phyloP scores from a whole-genome alignment of 352 stramenopile species.

The Peronosclerospora sorghi region DNA sequence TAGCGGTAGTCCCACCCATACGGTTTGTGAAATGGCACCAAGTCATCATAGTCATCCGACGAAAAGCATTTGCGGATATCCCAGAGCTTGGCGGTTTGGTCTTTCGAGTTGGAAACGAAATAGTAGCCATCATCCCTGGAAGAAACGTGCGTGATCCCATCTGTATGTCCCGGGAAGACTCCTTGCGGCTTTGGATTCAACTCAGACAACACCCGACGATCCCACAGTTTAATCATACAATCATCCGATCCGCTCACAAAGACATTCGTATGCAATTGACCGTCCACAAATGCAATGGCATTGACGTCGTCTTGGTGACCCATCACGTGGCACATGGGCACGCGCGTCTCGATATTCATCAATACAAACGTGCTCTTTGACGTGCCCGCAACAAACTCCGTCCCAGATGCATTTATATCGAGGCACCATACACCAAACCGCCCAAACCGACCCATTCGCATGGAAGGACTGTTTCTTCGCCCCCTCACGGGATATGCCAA shows the following conservation, averaged over 20 bases:
- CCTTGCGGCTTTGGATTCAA: constrained; percentile 62
- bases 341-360: constrained; percentile 71
- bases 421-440: constrained; percentile 74
- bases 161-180: constrained; percentile 71
- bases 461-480: constrained; percentile 4
- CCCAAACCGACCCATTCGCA: constrained; percentile 20
- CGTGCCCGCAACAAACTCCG: constrained; percentile 74
- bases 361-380: constrained; percentile 64
- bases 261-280: constrained; percentile 69
- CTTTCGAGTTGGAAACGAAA: constrained; percentile 83
- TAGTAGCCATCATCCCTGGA: constrained; percentile 81
- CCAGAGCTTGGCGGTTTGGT: constrained; percentile 79
- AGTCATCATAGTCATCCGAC: constrained; percentile 28
- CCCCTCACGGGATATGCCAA: constrained; percentile 17
- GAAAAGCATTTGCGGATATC: constrained; percentile 72
- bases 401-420: constrained; percentile 62
- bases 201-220: constrained; percentile 66
- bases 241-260: constrained; percentile 82
- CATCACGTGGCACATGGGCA: constrained; percentile 51
- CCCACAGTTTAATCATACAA: constrained; percentile 77
- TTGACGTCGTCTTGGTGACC: constrained; percentile 77
- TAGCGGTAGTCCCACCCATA: constrained; percentile 80
- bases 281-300: constrained; percentile 76
- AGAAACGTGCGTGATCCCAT: constrained; percentile 72
- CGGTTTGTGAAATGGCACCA: constrained; percentile 33